These are phyloP conservation scores for Haplosporangium sp. DNA, from an alignment of 371 early-diverging fungal genomes.

Conservation along the genomic window DNA sequence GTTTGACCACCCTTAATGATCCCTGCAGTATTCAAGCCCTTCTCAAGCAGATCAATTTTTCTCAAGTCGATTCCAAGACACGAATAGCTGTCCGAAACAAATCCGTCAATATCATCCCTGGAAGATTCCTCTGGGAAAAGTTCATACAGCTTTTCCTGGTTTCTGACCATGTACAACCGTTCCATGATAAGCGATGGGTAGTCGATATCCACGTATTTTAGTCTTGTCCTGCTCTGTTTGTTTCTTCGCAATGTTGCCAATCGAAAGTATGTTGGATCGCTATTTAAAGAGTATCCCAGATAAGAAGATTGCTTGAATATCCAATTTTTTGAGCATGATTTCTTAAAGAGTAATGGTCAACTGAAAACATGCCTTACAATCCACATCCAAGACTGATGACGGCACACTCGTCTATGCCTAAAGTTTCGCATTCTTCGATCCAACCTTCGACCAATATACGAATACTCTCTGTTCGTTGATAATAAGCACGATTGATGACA, in stretches of 20 bases:
- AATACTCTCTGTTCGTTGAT: constrained; percentile 43
- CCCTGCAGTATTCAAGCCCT: constrained; percentile 25
- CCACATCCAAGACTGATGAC: constrained; percentile 47
- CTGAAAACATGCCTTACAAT: constrained; percentile 29
- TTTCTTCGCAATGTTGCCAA: constrained; percentile 23
- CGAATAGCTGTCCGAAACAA: constrained; percentile 44
- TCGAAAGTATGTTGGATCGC: constrained; percentile 51
- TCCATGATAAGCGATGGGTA: constrained; percentile 45
- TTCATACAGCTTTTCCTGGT: constrained; percentile 18
- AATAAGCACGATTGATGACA: constrained; percentile 54
- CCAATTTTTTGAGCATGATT: neutral
- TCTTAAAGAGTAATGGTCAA: neutral
- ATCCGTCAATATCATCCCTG: constrained; percentile 34
- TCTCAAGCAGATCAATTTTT: constrained; percentile 20
- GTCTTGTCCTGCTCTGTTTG: constrained; percentile 23
- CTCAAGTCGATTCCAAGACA: constrained; percentile 51
- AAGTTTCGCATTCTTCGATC: constrained; percentile 43
- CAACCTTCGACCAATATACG: constrained; percentile 42
- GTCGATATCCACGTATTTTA: constrained; percentile 49
- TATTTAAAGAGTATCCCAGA: neutral
- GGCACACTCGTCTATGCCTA: constrained; percentile 34
- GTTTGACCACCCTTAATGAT: constrained; percentile 6
- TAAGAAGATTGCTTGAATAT: neutral
- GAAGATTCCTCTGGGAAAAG: constrained; percentile 41
- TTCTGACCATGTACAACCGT: constrained; percentile 48